Evolutionary conservation across 768 basidiomycete genomes (phyloP), one percentile per base, ranked within the genome.

Genomic region (Lentinula sp.): DNA sequence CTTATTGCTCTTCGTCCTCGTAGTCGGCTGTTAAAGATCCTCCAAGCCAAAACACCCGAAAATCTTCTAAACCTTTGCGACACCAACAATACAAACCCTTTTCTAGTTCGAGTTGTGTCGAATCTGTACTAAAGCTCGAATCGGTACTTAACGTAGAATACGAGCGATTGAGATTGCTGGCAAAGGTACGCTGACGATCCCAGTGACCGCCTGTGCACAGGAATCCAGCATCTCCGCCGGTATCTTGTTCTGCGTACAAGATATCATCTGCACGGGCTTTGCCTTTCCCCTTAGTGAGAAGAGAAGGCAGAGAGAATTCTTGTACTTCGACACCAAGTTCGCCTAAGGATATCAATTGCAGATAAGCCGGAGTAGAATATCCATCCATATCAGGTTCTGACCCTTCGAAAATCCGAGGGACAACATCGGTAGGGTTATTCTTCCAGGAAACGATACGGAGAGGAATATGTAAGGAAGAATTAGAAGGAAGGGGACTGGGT

Each of bases 21-120:
- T 65, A 69, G 35, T 70, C 63, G 15, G 67, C 72, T 58, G 59
- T 73, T 41, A 69, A 72, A 65, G 74, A 74, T 20, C 89, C 89
- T 0, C 91, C 91, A 9, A 92, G 73, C 91, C 91, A 94, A 68
- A 93, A 86, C 12, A 93, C 82, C 20, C 91, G 77, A 81, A 85
- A 94, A 67, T 94, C 91, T 58, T 85, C 82, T 3, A 77, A 63
- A 15, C 87, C 91, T 67, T 87, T 91, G 65, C 84, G 74, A 72
- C 85, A 79, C 91, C 91, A 93, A 0, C 83, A 91, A 69, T 93
- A 94, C 5, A 88, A 72, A 6, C 91, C 91, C 61, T 86, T 78
- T 60, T 86, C 83, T 20, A 72, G 73, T 66, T 77, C 79, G 68
- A 85, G 67, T 66, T 74, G 70, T 1, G 85, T 77, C 35, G 81